Percentiles rank a stretch among this genome's conserved stretches.
phyloP scores from a whole-genome alignment of 2,329 filamentous ascomycete genomes.

The Boeremia exigua region DNA sequence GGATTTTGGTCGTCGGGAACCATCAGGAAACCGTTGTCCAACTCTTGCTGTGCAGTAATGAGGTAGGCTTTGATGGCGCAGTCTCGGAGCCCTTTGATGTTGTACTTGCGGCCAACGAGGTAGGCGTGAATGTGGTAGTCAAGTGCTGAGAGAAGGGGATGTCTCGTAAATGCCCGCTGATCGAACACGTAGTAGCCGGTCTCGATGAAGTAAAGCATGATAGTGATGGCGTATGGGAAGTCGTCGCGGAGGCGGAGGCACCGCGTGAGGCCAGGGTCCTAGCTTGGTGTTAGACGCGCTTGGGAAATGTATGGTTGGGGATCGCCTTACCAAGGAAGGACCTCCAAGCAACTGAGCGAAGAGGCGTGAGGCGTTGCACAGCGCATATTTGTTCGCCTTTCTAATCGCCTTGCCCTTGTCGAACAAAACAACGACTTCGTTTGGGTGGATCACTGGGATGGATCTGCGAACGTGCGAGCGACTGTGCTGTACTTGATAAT shows the following conservation, averaged over 20 bases:
- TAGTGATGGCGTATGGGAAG: slow-evolving; percentile 27
- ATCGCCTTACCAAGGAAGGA: slow-evolving; percentile 15
- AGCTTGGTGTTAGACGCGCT: neutral
- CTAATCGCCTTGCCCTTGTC: slow-evolving; percentile 21
- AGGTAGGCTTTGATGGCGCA: slow-evolving; percentile 23
- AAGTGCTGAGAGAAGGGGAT: slow-evolving; percentile 26
- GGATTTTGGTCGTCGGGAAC: neutral
- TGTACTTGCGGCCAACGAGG: slow-evolving; percentile 29
- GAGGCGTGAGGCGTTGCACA: slow-evolving; percentile 24
- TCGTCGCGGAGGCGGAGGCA: slow-evolving; percentile 29
- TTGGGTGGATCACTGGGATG: slow-evolving; percentile 14
- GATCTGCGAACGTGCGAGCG: slow-evolving; percentile 11
- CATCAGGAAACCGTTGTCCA: slow-evolving; percentile 8
- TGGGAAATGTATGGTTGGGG: neutral
- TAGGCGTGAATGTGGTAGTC: slow-evolving; percentile 38
- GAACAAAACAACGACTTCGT: slow-evolving; percentile 27
- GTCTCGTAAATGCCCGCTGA: slow-evolving; percentile 3
- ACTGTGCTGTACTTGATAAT: neutral
- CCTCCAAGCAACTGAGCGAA: slow-evolving; percentile 22
- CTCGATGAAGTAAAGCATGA: slow-evolving; percentile 30
- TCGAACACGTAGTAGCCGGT: slow-evolving; percentile 27
- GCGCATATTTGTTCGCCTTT: slow-evolving; percentile 23
- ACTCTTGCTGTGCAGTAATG: slow-evolving; percentile 12
- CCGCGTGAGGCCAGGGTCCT: neutral
- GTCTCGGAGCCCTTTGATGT: slow-evolving; percentile 16